phyloP scores from a whole-genome alignment of 495 filamentous ascomycete genomes.

The Sordaria brevicollis region DNA sequence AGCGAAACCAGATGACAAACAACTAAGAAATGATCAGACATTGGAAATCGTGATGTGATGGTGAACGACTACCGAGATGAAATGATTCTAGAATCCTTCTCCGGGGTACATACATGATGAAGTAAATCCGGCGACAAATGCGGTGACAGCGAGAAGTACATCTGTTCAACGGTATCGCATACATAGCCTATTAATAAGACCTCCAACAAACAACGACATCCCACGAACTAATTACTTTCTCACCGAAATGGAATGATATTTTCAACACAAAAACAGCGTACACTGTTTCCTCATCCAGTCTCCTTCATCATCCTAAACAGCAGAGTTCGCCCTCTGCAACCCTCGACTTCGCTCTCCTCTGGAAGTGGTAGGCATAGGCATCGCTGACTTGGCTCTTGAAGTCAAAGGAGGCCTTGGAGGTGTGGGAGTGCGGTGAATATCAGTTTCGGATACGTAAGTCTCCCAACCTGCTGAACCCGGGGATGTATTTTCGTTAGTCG shows the following conservation, averaged over 20 bases:
- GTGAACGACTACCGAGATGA: no score
- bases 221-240: background rate
- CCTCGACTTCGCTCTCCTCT: background rate
- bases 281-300: background rate
- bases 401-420: background rate
- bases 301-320: background rate
- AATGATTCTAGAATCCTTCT: background rate
- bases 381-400: background rate
- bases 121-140: no score
- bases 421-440: background rate
- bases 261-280: background rate
- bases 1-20: background rate
- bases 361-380: background rate
- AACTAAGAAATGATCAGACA: background rate
- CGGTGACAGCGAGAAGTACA: no score
- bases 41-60: background rate
- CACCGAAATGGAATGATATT: background rate
- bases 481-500: background rate
- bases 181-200: no score
- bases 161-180: no score
- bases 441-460: background rate
- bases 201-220: background rate
- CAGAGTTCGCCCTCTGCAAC: background rate
- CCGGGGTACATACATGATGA: background rate
- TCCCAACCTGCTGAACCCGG: background rate